Evolutionary conservation across 2,329 filamentous ascomycete species (phyloP).

Genomic region (Ophiostoma piceae): DNA sequence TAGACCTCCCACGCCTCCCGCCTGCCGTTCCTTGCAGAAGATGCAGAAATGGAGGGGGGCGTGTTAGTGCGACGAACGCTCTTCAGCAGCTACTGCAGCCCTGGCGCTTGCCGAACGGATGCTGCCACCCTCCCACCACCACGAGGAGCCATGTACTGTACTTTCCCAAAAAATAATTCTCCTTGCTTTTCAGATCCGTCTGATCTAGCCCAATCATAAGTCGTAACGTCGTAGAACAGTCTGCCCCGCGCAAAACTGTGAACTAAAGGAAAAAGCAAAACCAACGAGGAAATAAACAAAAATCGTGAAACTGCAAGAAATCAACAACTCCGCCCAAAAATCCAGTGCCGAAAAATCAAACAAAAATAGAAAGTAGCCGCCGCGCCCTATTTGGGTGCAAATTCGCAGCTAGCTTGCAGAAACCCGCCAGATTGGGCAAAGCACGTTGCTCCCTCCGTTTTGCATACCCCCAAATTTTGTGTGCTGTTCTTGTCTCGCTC

Average conservation of each 20-base stretch:
- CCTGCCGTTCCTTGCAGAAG: slow-evolving; percentile 26
- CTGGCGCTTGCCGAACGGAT: slow-evolving; percentile 30
- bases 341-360: slow-evolving; percentile 9
- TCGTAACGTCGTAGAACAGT: slow-evolving; percentile 46
- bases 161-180: slow-evolving; percentile 33
- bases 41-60: slow-evolving; percentile 20
- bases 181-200: slow-evolving; percentile 34
- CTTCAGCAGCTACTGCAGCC: slow-evolving; percentile 31
- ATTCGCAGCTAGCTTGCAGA: background rate
- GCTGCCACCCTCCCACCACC: slow-evolving; percentile 25
- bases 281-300: slow-evolving; percentile 15
- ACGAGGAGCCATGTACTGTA: slow-evolving; percentile 37
- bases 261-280: slow-evolving; percentile 9
- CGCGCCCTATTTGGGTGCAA: background rate
- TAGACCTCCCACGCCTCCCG: slow-evolving; percentile 13
- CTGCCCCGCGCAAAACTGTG: slow-evolving; percentile 29
- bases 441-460: slow-evolving; percentile 7
- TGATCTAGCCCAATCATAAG: slow-evolving; percentile 49
- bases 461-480: slow-evolving; percentile 7
- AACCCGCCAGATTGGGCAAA: background rate
- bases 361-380: background rate
- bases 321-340: slow-evolving; percentile 17
- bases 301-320: slow-evolving; percentile 1
- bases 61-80: slow-evolving; percentile 19
- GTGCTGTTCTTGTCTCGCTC: background rate